Conservation (phyloP, 2,329 filamentous ascomycete species). For the Botrytis fabae region DNA sequence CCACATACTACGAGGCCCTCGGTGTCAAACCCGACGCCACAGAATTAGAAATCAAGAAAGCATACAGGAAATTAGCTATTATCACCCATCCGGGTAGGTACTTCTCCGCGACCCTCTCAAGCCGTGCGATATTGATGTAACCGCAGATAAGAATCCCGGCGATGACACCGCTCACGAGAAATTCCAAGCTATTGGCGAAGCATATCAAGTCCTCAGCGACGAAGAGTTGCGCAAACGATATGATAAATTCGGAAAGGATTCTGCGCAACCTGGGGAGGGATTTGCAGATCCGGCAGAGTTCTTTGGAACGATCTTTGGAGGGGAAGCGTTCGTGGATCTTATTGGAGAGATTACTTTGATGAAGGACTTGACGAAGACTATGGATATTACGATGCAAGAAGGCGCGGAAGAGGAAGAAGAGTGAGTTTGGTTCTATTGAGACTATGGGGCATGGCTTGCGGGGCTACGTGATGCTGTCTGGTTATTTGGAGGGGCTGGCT, state of each 20-base stretch:
- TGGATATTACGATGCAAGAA: conserved; percentile 92
- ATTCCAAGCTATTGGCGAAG: conserved; percentile 83
- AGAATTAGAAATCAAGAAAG: conserved; percentile 94
- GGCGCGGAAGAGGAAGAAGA: conserved; percentile 65
- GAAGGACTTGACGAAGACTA: conserved; percentile 96
- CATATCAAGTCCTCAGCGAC: conserved; percentile 81
- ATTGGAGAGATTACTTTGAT: conserved; percentile 98
- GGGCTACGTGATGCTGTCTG: neutral
- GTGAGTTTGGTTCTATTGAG: conserved; percentile 6
- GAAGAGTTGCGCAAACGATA: conserved; percentile 85
- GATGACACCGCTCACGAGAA: conserved; percentile 91
- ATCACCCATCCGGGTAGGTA: conserved; percentile 64
- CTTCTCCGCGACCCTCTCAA: neutral
- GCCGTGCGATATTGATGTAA: conserved; percentile 11
- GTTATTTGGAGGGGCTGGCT: conserved; percentile 49
- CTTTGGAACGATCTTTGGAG: conserved; percentile 97
- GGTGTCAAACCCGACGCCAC: conserved; percentile 82
- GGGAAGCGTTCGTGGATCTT: conserved; percentile 92
- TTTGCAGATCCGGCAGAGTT: conserved; percentile 97
- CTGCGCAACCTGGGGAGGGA: conserved; percentile 84
- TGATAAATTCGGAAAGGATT: conserved; percentile 96
- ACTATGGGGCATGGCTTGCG: neutral
- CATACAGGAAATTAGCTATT: conserved; percentile 92
- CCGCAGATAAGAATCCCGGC: conserved; percentile 90
- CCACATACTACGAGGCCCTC: conserved; percentile 63